These are phyloP conservation scores for Nectriaceae sp. DNA, from an alignment of 2,329 filamentous ascomycete genomes.

Conservation along the genomic window DNA sequence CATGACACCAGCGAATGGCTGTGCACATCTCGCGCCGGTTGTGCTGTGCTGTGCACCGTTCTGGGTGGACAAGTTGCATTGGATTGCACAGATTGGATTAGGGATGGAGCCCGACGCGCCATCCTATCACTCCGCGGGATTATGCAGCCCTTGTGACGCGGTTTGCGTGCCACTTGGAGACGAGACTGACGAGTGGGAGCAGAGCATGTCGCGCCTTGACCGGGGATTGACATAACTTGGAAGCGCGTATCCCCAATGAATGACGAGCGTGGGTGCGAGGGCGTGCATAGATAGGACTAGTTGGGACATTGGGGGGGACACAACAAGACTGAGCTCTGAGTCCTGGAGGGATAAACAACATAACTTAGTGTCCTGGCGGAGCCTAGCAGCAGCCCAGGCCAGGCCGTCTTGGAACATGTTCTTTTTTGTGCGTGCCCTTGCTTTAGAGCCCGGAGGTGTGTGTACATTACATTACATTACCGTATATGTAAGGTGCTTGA, in stretches of 20 bases:
- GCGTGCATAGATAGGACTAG: not conserved
- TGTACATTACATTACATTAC: too few species aligned
- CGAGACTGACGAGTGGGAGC: conserved; percentile 25
- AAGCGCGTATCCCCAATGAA: conserved; percentile 19
- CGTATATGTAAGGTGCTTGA: too few species aligned
- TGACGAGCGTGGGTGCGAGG: not conserved
- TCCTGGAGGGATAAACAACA: not conserved
- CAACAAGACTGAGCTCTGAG: not conserved
- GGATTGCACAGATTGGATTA: not conserved
- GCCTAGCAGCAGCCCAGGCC: too few species aligned
- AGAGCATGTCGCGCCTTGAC: conserved; percentile 21
- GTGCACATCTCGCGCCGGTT: conserved; percentile 15
- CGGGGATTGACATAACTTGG: conserved; percentile 26
- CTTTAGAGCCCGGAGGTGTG: too few species aligned
- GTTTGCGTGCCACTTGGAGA: conserved; percentile 33
- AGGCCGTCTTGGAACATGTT: too few species aligned
- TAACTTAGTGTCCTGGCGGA: too few species aligned
- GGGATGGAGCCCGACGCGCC: conserved; percentile 1
- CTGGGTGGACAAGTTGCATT: conserved; percentile 1
- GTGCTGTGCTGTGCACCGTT: conserved; percentile 26
- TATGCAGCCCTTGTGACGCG: conserved; percentile 40
- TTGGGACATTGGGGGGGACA: not conserved
- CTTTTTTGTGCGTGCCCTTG: too few species aligned
- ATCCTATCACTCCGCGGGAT: conserved; percentile 32
- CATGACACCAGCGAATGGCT: conserved; percentile 30